phyloP scores from a whole-genome alignment of 2,329 filamentous ascomycete genomes.

The Cercospora sojina region DNA sequence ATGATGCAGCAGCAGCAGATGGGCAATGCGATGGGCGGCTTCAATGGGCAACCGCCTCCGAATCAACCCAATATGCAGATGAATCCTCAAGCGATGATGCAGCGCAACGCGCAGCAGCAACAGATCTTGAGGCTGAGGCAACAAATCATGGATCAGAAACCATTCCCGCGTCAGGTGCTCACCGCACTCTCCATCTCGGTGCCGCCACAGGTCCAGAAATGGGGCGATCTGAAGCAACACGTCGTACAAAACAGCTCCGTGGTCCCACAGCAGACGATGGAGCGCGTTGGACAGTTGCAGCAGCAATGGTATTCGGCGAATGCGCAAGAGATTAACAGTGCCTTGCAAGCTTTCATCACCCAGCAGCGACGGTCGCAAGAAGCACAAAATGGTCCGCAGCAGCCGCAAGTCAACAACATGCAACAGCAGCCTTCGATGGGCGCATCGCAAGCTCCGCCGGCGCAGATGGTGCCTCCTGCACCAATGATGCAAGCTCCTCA shows the following conservation, averaged over 20 bases:
- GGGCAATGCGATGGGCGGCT: constrained; percentile 24
- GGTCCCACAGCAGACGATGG: constrained; percentile 43
- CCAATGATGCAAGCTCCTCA: constrained; percentile 22
- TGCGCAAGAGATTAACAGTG: constrained; percentile 27
- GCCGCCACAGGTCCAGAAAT: constrained; percentile 54
- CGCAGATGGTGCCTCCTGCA: constrained; percentile 42
- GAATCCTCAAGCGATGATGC: constrained; percentile 15
- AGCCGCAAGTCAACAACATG: constrained; percentile 19
- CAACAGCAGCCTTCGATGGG: constrained; percentile 20
- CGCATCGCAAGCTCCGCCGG: constrained; percentile 39
- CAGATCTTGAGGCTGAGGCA: constrained; percentile 17
- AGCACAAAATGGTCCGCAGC: constrained; percentile 40
- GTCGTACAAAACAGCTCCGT: constrained; percentile 48
- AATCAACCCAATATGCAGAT: constrained; percentile 20
- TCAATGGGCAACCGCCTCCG: constrained; percentile 25
- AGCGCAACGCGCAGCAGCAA: constrained; percentile 21
- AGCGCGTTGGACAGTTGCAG: constrained; percentile 40
- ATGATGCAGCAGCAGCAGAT: constrained; percentile 23
- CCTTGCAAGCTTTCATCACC: constrained; percentile 35
- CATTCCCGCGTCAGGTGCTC: constrained; percentile 22
- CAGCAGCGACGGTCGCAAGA: constrained; percentile 45
- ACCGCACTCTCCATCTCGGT: constrained; percentile 32
- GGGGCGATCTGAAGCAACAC: constrained; percentile 59
- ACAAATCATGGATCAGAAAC: constrained; percentile 22
- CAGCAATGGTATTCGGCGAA: constrained; percentile 29